These are phyloP conservation scores for Trametes meyenii DNA, from an alignment of 768 basidiomycete genomes.

Conservation along the genomic window DNA sequence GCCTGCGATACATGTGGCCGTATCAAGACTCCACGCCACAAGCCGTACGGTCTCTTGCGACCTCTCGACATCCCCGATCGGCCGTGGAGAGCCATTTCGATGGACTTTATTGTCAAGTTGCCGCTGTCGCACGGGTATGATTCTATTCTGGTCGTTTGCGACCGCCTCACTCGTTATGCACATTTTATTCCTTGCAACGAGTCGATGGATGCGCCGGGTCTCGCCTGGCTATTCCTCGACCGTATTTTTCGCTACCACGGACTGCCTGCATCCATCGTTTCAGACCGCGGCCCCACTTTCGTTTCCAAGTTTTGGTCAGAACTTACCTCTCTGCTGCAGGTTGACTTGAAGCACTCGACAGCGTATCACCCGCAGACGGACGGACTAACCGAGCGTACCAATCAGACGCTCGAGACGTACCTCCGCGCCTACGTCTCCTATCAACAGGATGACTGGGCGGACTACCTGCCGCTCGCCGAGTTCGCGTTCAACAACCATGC, in stretches of 20 bases:
- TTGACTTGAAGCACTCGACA: conserved; percentile 34
- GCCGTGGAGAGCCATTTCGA: conserved; percentile 22
- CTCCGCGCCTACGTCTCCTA: conserved; percentile 40
- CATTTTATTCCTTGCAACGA: conserved; percentile 22
- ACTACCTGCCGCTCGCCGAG: conserved; percentile 43
- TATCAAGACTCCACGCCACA: conserved; percentile 32
- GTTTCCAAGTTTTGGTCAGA: conserved; percentile 11
- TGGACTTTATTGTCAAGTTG: conserved; percentile 30
- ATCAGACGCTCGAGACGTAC: too few relatives aligned
- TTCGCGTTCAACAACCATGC: conserved; percentile 44
- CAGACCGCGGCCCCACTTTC: conserved; percentile 22
- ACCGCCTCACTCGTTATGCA: too few relatives aligned
- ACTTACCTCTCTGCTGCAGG: conserved; percentile 7
- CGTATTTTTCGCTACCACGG: too few relatives aligned
- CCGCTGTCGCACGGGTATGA: conserved; percentile 25
- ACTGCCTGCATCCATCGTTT: conserved; percentile 22
- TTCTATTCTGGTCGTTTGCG: conserved; percentile 19
- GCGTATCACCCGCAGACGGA: too few relatives aligned
- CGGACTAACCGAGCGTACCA: too few relatives aligned
- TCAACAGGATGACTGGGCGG: conserved; percentile 47
- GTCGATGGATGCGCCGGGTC: conserved; percentile 11
- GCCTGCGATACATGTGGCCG: conserved; percentile 35
- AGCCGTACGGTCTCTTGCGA: conserved; percentile 34
- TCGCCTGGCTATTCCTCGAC: conserved; percentile 21
- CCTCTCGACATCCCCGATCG: conserved; percentile 34